These are phyloP conservation scores for Didymella exigua DNA, from an alignment of 2,329 filamentous ascomycete species.

Conservation along the genomic window DNA sequence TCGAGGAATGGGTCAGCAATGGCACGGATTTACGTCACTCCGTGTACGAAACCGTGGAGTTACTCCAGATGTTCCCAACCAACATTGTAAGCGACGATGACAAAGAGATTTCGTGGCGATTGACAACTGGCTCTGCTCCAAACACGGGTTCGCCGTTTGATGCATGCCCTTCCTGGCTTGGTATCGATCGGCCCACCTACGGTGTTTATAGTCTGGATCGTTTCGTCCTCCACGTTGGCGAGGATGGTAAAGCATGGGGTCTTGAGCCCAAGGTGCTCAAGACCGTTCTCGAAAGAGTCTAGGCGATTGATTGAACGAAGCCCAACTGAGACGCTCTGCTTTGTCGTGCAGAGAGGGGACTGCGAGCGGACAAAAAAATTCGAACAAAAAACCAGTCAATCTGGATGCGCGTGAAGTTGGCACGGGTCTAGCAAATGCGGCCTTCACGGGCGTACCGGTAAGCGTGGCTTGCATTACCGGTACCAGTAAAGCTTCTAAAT, in stretches of 20 bases:
- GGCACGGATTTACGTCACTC: constrained; percentile 35
- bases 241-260: constrained; percentile 8
- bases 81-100: constrained; percentile 13
- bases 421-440: neutral
- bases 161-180: constrained; percentile 21
- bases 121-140: neutral
- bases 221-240: constrained; percentile 12
- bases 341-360: too few relatives aligned
- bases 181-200: constrained; percentile 12
- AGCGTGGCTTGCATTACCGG: neutral
- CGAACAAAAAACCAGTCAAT: too few relatives aligned
- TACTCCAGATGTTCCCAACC: constrained; percentile 19
- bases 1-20: constrained; percentile 41
- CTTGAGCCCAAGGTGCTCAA: constrained; percentile 14
- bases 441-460: neutral
- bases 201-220: constrained; percentile 17
- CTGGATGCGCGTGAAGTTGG: neutral
- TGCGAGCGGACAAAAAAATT: too few relatives aligned
- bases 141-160: constrained; percentile 14
- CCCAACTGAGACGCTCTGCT: too few relatives aligned
- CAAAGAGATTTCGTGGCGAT: constrained; percentile 12
- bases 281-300: constrained; percentile 8
- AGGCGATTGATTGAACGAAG: neutral
- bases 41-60: neutral
- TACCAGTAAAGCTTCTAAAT: neutral